Conservation (phyloP, 1,284 basidiomycete species). For the Grifola frondosa region DNA sequence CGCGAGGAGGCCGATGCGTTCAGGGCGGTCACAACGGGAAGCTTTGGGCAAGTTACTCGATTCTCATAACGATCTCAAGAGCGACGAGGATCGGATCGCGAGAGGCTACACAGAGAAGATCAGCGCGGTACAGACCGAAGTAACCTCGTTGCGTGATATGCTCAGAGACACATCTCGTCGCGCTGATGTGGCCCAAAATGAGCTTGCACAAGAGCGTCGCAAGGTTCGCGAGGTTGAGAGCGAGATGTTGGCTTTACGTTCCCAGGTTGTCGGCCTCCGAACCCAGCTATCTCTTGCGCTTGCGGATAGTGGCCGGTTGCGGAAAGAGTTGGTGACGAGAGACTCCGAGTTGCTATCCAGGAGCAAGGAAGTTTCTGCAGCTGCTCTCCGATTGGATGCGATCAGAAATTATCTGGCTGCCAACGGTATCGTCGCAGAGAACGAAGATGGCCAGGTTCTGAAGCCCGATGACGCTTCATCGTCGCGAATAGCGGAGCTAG, state of each 20-base stretch:
- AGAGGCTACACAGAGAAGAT: conserved; percentile 81
- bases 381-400: conserved; percentile 76
- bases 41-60: conserved; percentile 84
- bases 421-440: conserved; percentile 78
- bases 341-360: conserved; percentile 73
- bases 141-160: conserved; percentile 71
- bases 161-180: conserved; percentile 75
- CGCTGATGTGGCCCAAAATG: conserved; percentile 66
- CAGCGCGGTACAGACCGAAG: conserved; percentile 77
- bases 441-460: conserved; percentile 55
- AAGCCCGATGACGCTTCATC: conserved; percentile 47
- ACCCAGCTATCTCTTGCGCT: conserved; percentile 74
- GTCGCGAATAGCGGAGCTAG: conserved; percentile 64
- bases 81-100: conserved; percentile 73
- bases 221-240: conserved; percentile 68
- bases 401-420: conserved; percentile 88
- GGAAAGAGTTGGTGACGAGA: conserved; percentile 67
- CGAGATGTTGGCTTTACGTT: conserved; percentile 69
- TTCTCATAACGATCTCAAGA: conserved; percentile 75
- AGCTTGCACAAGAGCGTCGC: conserved; percentile 70
- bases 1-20: conserved; percentile 89
- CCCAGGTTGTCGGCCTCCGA: conserved; percentile 79
- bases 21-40: conserved; percentile 78
- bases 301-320: conserved; percentile 71
- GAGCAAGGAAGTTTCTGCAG: conserved; percentile 68